Percentiles rank a stretch among this genome's conserved stretches.
Evolutionary conservation across 2,329 filamentous ascomycete genomes (phyloP).

Genomic region (Teratosphaeria epicoccoides): DNA sequence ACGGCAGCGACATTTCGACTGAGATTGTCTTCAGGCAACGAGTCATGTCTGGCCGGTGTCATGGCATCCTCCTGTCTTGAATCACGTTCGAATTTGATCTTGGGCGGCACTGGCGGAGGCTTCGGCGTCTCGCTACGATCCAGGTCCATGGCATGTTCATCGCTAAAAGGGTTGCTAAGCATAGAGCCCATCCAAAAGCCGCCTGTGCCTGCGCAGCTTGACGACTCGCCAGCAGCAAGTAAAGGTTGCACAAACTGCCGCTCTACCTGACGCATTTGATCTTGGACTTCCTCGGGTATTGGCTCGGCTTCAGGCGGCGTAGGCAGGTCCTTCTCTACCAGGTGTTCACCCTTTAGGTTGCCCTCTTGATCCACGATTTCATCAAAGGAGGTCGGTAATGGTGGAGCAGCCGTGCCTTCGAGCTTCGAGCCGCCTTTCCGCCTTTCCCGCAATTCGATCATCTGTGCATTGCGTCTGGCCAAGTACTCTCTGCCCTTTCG

Average conservation of each 20-base stretch:
- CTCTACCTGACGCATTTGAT: constrained; percentile 18
- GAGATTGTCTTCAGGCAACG: background rate
- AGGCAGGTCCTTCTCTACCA: constrained; percentile 10
- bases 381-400: constrained; percentile 22
- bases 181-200: constrained; percentile 32
- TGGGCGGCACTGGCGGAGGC: constrained; percentile 34
- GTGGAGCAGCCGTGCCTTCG: constrained; percentile 9
- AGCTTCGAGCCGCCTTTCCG: constrained; percentile 11
- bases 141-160: constrained; percentile 29
- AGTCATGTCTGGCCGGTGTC: background rate
- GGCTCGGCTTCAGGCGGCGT: constrained; percentile 11
- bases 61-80: background rate
- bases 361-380: constrained; percentile 23
- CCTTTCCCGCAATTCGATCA: constrained; percentile 24
- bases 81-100: constrained; percentile 26
- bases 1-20: constrained; percentile 9
- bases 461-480: constrained; percentile 24
- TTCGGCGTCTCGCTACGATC: constrained; percentile 33
- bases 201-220: constrained; percentile 11
- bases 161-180: constrained; percentile 36
- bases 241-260: constrained; percentile 14
- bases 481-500: constrained; percentile 27
- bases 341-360: constrained; percentile 14
- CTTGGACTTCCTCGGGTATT: constrained; percentile 8
- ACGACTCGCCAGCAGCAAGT: constrained; percentile 10